Percentiles rank a stretch among this genome's conserved stretches.
Conservation (phyloP, 1,284 basidiomycete genomes). For the Polyporus tsugae region DNA sequence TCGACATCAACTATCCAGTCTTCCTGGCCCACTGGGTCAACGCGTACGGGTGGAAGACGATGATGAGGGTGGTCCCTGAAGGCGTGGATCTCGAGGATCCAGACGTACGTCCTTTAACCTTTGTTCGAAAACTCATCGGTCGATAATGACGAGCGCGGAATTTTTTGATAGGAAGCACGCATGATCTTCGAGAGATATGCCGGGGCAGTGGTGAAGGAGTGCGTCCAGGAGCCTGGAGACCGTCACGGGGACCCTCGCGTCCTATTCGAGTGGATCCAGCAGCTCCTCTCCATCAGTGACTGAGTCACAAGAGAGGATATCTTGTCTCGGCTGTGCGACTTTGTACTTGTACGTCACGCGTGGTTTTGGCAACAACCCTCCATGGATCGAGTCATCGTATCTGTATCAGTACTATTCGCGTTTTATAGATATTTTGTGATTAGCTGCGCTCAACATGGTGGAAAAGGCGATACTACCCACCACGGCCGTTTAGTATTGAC, state of each 20-base stretch:
- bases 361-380: neutral
- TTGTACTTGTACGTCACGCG: neutral
- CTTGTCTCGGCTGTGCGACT: neutral
- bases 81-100: slow-evolving; percentile 1
- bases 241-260: neutral
- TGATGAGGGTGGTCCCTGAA: neutral
- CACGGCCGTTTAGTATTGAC: neutral
- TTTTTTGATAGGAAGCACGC: slow-evolving; percentile 12
- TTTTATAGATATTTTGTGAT: neutral
- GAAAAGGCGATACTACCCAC: neutral
- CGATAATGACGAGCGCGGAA: neutral
- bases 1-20: neutral
- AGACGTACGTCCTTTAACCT: neutral
- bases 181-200: slow-evolving; percentile 25
- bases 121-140: neutral
- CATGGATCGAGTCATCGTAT: neutral
- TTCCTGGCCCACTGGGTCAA: slow-evolving; percentile 12
- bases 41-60: slow-evolving; percentile 8
- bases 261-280: slow-evolving; percentile 12
- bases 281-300: neutral
- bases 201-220: slow-evolving; percentile 19
- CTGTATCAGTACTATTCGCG: too few relatives aligned
- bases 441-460: neutral
- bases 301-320: neutral
- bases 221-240: slow-evolving; percentile 1